phyloP scores from a whole-genome alignment of 2,329 filamentous ascomycete genomes.

The Blumeriella jaapii region DNA sequence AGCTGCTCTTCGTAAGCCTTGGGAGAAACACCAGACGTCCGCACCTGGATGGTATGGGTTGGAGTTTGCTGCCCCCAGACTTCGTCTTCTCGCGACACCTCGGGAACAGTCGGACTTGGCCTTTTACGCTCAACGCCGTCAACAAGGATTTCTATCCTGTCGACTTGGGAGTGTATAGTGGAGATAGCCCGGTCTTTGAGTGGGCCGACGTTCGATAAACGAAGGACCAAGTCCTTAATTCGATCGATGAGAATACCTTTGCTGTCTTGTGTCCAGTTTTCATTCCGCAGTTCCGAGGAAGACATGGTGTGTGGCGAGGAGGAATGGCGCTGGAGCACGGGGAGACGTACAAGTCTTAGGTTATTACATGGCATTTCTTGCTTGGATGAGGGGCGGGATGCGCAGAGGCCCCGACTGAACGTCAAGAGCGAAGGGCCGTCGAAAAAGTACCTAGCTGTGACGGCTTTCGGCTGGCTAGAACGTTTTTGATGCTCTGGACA shows the following conservation, averaged over 20 bases:
- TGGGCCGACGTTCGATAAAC: conserved; percentile 21
- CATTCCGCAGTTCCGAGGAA: conserved; percentile 8
- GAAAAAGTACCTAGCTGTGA: no score
- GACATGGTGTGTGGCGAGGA: conserved; percentile 13
- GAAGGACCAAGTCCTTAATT: conserved; percentile 27
- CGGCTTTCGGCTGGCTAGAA: no score
- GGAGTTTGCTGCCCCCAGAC: conserved; percentile 22
- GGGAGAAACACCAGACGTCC: conserved; percentile 8
- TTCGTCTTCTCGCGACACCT: conserved; percentile 1
- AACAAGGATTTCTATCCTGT: conserved; percentile 28
- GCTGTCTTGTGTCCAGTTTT: conserved; percentile 22
- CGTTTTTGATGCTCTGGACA: no score
- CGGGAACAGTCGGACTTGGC: not conserved
- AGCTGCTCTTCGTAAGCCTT: not conserved
- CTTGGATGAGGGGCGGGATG: not conserved
- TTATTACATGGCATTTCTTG: conserved; percentile 14
- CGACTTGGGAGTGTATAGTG: conserved; percentile 28
- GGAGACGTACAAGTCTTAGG: conserved; percentile 20
- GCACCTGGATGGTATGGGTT: conserved; percentile 13
- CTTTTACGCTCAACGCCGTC: conserved; percentile 1
- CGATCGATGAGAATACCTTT: conserved; percentile 27
- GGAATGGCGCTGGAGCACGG: conserved; percentile 21
- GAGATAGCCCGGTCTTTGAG: conserved; percentile 24
- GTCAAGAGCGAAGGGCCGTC: no score
- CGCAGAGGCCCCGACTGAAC: no score